A percentile compares a stretch with the other conserved stretches of the same genome.
Conservation (phyloP, 768 basidiomycete genomes). For the Artomyces pyxidatus region DNA sequence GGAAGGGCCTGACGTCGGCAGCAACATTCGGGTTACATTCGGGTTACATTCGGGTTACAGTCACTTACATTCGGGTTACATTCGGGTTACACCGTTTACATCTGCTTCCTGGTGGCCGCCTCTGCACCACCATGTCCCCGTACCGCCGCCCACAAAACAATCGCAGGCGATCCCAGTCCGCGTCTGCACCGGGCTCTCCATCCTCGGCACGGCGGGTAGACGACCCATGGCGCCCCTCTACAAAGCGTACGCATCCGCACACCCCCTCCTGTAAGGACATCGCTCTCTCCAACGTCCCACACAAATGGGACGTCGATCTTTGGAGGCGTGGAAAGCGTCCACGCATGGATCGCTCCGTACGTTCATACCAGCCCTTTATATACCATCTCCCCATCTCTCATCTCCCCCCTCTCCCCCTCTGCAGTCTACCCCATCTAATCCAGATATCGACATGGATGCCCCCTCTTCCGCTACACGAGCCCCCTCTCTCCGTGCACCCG, state of each 20-base stretch:
- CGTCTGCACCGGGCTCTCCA: constrained; percentile 27
- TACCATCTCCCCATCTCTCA: constrained; percentile 3
- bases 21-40: too few relatives aligned
- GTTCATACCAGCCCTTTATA: constrained; percentile 15
- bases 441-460: background rate
- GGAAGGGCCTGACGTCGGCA: too few relatives aligned
- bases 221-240: constrained; percentile 35
- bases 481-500: constrained; percentile 3
- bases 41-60: too few relatives aligned
- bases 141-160: constrained; percentile 18
- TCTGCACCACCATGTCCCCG: constrained; percentile 12
- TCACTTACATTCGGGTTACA: too few relatives aligned
- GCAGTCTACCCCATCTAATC: background rate
- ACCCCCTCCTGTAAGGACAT: constrained; percentile 27
- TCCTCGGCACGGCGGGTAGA: constrained; percentile 27
- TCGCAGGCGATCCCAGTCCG: constrained; percentile 50
- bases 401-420: background rate
- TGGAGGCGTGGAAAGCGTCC: constrained; percentile 50
- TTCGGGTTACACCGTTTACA: too few relatives aligned
- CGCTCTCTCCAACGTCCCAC: constrained; percentile 23
- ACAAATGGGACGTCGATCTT: constrained; percentile 45
- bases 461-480: background rate
- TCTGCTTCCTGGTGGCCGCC: too few relatives aligned
- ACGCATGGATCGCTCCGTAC: constrained; percentile 40
- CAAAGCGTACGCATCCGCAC: constrained; percentile 38